Conservation (phyloP, 1,139 yeast species). For the Scheffersomyces lignicola region DNA sequence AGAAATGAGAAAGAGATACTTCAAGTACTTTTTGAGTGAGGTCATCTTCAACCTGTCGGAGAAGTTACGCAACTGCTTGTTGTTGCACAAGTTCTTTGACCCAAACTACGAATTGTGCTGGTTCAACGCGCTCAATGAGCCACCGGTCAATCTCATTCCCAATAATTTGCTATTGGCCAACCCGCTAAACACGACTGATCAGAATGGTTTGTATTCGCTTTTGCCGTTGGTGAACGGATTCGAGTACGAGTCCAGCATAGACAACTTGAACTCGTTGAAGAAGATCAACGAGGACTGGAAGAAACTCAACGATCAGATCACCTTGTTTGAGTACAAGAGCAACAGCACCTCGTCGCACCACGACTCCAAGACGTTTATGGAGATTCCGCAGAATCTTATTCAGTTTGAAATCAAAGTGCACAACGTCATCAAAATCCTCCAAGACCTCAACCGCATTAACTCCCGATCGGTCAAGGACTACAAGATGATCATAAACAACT, state of each 20-base stretch:
- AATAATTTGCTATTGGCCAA: slow-evolving; percentile 41
- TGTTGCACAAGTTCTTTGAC: slow-evolving; percentile 46
- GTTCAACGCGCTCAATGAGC: slow-evolving; percentile 48
- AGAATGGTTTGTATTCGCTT: slow-evolving; percentile 38
- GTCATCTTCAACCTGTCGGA: slow-evolving; percentile 29
- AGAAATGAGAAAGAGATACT: slow-evolving; percentile 44
- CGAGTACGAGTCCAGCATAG: slow-evolving; percentile 30
- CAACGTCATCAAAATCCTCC: slow-evolving; percentile 32
- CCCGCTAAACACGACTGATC: slow-evolving; percentile 47
- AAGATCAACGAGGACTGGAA: slow-evolving; percentile 39
- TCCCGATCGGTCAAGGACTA: slow-evolving; percentile 30
- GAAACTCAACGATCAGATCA: slow-evolving; percentile 36
- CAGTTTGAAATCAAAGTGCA: slow-evolving; percentile 37
- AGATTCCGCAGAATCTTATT: slow-evolving; percentile 35
- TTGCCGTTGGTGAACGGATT: slow-evolving; percentile 41
- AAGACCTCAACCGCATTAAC: slow-evolving; percentile 37
- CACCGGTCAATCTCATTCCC: slow-evolving; percentile 44
- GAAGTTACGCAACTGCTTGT: slow-evolving; percentile 27
- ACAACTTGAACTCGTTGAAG: slow-evolving; percentile 33
- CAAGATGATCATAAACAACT: slow-evolving; percentile 28
- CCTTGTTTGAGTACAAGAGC: slow-evolving; percentile 30
- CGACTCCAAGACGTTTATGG: slow-evolving; percentile 19
- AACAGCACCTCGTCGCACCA: slow-evolving; percentile 6
- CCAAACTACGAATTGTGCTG: slow-evolving; percentile 51
- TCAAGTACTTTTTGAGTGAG: slow-evolving; percentile 38